Evolutionary conservation across 148 eudicot genomes (phyloP).

Genomic region (Cornus suecica): DNA sequence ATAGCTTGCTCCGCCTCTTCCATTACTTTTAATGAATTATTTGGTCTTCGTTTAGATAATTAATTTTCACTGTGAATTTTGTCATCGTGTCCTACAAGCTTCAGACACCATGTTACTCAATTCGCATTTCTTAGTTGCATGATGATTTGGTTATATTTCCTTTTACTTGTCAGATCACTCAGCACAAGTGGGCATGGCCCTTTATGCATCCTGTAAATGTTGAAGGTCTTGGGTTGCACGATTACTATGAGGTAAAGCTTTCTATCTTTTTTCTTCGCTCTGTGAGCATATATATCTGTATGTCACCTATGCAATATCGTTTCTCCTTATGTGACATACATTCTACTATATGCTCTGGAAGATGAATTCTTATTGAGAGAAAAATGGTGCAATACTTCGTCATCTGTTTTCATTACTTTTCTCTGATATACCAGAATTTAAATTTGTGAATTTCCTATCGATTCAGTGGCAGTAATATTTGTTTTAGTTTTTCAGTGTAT

Average conservation of each 20-base stretch:
- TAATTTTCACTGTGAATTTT: background rate
- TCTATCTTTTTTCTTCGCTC: background rate
- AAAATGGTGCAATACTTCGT: background rate
- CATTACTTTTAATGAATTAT: background rate
- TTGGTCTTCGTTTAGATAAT: background rate
- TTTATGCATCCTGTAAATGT: conserved; percentile 93
- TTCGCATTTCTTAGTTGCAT: background rate
- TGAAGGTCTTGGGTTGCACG: conserved; percentile 72
- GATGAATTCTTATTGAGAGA: background rate
- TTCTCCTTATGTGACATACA: background rate
- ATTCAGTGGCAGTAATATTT: background rate
- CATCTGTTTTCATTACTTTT: background rate
- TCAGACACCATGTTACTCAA: background rate
- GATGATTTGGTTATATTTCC: conserved; percentile 1
- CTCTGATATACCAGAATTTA: background rate
- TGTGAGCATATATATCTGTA: background rate
- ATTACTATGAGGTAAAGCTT: conserved; percentile 70
- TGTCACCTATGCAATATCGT: background rate
- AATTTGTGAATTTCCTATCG: background rate
- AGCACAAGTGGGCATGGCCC: conserved; percentile 85
- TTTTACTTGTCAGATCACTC: conserved; percentile 50
- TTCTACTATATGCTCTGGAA: background rate
- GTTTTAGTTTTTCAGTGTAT: background rate
- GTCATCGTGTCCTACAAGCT: background rate
- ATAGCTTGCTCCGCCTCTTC: background rate